Evolutionary conservation across 495 filamentous ascomycete genomes (phyloP).

Genomic region (Evernia prunastri): DNA sequence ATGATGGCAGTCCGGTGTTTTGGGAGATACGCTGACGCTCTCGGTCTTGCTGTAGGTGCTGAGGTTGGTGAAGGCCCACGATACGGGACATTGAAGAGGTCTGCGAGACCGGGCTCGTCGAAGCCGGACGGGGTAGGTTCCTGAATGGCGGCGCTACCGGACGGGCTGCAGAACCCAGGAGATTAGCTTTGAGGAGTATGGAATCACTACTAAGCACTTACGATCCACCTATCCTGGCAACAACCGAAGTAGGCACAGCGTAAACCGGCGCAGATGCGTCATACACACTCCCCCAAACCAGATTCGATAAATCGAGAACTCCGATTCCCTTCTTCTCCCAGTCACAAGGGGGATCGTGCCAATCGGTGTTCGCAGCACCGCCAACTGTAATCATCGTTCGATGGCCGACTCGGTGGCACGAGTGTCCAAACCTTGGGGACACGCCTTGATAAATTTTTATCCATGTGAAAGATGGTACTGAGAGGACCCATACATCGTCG

Average conservation of each 20-base stretch:
- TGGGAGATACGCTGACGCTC: not conserved
- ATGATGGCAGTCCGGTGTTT: not conserved
- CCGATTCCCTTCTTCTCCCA: too few species aligned
- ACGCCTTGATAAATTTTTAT: constrained; percentile 29
- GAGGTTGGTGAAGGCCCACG: not conserved
- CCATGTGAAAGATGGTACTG: constrained; percentile 37
- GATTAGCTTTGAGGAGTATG: constrained; percentile 13
- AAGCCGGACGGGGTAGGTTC: constrained; percentile 23
- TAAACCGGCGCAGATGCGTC: constrained; percentile 26
- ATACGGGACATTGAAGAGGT: constrained; percentile 21
- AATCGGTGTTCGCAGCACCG: constrained; percentile 25
- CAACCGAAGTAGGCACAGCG: constrained; percentile 28
- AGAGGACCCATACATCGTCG: constrained; percentile 37
- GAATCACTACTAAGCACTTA: constrained; percentile 11
- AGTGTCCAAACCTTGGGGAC: constrained; percentile 34
- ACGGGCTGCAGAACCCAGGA: constrained; percentile 11
- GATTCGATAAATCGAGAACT: constrained; percentile 30
- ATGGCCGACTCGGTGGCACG: constrained; percentile 34
- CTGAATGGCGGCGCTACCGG: constrained; percentile 24
- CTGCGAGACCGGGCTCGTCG: constrained; percentile 21
- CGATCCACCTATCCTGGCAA: constrained; percentile 29
- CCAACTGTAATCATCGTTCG: constrained; percentile 40
- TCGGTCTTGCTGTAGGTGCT: not conserved
- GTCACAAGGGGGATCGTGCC: constrained; percentile 30
- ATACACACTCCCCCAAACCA: constrained; percentile 37